Percentiles rank a stretch among this genome's conserved stretches.
Evolutionary conservation across 108 stramenopile species (phyloP).

Genomic region (Cyclotella choctawhatcheeana): DNA sequence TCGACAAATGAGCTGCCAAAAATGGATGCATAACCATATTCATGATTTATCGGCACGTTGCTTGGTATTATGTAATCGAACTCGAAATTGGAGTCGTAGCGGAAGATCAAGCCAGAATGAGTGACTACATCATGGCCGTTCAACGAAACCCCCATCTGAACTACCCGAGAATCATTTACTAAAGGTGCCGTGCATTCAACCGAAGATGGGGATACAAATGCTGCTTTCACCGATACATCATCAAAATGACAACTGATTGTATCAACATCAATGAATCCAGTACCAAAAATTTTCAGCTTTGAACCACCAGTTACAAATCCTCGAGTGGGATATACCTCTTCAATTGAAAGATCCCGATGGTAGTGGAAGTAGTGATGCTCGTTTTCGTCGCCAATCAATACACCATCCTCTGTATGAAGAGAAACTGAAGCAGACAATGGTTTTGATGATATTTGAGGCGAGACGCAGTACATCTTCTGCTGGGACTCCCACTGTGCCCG

Average conservation of each 20-base stretch:
- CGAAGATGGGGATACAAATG: conserved; percentile 28
- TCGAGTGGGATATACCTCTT: conserved; percentile 30
- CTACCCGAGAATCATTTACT: conserved; percentile 8
- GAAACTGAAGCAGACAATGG: conserved; percentile 34
- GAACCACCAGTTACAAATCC: conserved; percentile 50
- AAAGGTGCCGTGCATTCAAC: conserved; percentile 43
- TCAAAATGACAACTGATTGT: conserved; percentile 50
- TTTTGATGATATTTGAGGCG: conserved; percentile 19
- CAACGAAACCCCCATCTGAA: conserved; percentile 30
- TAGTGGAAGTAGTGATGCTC: conserved; percentile 22
- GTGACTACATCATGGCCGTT: conserved; percentile 26
- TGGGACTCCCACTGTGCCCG: conserved; percentile 33
- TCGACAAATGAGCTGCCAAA: conserved; percentile 37
- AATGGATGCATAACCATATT: conserved; percentile 4
- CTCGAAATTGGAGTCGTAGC: conserved; percentile 35
- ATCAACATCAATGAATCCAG: conserved; percentile 42
- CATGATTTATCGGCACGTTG: conserved; percentile 11
- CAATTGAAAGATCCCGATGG: conserved; percentile 35
- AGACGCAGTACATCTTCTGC: conserved; percentile 24
- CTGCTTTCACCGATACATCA: conserved; percentile 15
- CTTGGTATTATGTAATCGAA: conserved; percentile 12
- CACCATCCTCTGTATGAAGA: conserved; percentile 23
- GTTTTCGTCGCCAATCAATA: neutral
- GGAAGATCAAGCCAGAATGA: conserved; percentile 9
- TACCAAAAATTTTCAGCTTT: conserved; percentile 40